Percentiles rank a stretch among this genome's conserved stretches.
Evolutionary conservation across 2,329 filamentous ascomycete species (phyloP).

Genomic region (Drechslerella dactyloides): DNA sequence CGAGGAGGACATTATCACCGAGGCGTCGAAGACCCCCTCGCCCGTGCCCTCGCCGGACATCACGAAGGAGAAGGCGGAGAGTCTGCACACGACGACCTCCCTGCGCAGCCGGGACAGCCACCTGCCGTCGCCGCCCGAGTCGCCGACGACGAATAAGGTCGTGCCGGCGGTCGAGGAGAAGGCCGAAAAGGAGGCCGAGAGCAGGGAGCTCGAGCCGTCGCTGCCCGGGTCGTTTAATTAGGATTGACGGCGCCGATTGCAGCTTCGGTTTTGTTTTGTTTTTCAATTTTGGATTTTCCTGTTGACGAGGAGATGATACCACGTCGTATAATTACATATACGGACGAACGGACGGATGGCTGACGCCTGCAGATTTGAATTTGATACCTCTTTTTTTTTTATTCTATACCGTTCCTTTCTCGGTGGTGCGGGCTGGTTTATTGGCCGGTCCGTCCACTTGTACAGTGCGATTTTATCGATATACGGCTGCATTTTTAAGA

Average conservation of each 20-base stretch:
- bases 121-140: slow-evolving; percentile 42
- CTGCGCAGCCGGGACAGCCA: slow-evolving; percentile 42
- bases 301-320: slow-evolving; percentile 7
- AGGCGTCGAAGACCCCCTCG: slow-evolving; percentile 27
- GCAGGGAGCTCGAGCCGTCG: slow-evolving; percentile 19
- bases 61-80: slow-evolving; percentile 38
- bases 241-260: slow-evolving; percentile 16
- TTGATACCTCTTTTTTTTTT: slow-evolving; percentile 27
- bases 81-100: slow-evolving; percentile 35
- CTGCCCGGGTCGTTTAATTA: slow-evolving; percentile 45
- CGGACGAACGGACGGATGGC: background rate
- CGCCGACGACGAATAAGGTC: slow-evolving; percentile 36
- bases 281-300: slow-evolving; percentile 1
- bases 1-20: slow-evolving; percentile 35
- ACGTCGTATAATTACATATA: slow-evolving; percentile 23
- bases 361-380: background rate
- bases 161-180: slow-evolving; percentile 28
- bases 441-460: too few relatives aligned
- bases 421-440: slow-evolving; percentile 27
- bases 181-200: slow-evolving; percentile 19
- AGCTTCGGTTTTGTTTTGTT: slow-evolving; percentile 14
- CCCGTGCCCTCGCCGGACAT: slow-evolving; percentile 27
- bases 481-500: background rate
- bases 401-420: slow-evolving; percentile 41
- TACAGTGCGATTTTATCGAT: slow-evolving; percentile 37